phyloP scores from a whole-genome alignment of 352 stramenopile species.

The Globisporangium lucens region DNA sequence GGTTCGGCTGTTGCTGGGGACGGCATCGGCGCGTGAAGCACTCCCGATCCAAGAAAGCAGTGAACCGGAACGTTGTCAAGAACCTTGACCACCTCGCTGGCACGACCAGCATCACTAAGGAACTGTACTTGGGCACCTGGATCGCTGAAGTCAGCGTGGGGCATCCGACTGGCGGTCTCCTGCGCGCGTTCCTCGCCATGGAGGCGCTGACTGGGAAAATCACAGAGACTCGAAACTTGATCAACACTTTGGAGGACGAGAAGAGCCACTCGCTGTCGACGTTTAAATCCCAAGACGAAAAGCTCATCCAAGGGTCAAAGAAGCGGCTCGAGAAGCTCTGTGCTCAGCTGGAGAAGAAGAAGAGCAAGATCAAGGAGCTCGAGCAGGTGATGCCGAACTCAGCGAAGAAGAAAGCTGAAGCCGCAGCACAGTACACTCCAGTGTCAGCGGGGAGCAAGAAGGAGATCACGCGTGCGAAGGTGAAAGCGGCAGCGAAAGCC shows the following conservation, averaged over 20 bases:
- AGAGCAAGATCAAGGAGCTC: slow-evolving; percentile 59
- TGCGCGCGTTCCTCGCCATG: slow-evolving; percentile 72
- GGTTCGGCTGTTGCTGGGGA: slow-evolving; percentile 63
- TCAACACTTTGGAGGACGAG: slow-evolving; percentile 46
- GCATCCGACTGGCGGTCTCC: slow-evolving; percentile 65
- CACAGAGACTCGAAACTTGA: slow-evolving; percentile 48
- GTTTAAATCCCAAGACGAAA: slow-evolving; percentile 34
- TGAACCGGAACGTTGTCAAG: slow-evolving; percentile 32
- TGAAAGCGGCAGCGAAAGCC: slow-evolving; percentile 10
- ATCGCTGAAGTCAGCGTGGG: slow-evolving; percentile 83
- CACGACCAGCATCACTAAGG: slow-evolving; percentile 36
- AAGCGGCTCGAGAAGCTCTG: slow-evolving; percentile 30
- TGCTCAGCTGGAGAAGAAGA: slow-evolving; percentile 46
- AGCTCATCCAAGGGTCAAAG: slow-evolving; percentile 29
- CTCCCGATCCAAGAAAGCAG: neutral
- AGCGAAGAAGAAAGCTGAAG: slow-evolving; percentile 9
- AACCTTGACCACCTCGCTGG: slow-evolving; percentile 66
- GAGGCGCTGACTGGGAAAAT: slow-evolving; percentile 64
- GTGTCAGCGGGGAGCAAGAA: neutral
- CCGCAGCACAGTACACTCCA: neutral
- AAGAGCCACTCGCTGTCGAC: slow-evolving; percentile 21
- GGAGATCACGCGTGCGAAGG: neutral
- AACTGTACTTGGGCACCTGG: slow-evolving; percentile 77
- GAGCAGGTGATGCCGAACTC: slow-evolving; percentile 25
- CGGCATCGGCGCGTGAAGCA: slow-evolving; percentile 32